Base-by-base conservation (phyloP, 2,329 filamentous ascomycete species). In the Aspergillus uvarum region DNA sequence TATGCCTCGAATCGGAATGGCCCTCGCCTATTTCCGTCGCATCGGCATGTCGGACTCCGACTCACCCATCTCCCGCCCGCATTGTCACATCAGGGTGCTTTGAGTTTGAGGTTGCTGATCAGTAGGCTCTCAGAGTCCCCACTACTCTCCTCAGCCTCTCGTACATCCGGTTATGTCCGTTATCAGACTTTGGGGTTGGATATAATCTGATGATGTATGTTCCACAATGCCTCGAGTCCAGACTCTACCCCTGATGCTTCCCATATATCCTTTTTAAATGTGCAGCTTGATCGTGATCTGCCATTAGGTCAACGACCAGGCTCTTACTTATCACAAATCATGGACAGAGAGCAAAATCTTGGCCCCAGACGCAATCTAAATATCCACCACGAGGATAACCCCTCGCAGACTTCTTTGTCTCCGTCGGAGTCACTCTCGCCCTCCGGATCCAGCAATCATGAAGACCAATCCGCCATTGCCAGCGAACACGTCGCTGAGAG, bases 351-450 rank as follows among this genome's bases (percentile, higher is more conserved):
- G 38, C 38, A 44, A 1, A 19, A 19, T 19, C 19, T 19, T n/a
- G n/a, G 38, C 6, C 8, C 16, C 6, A 19, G 38, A 7, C 14
- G 38, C 38, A 19, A 19, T 44, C 16, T 19, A 12, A 44, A 44
- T 8, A 14, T 19, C 5, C 38, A 44, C 16, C 38, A 44, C 38
- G 38, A 44, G 16, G 38, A 44, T 6, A 44, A 44, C 38, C 38
- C 38, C 38, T 44, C 38, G 38, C 16, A 16, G 14, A 44, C 14
- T 44, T 61, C 14, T 61, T 61, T 29, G 50, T 57, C 47, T 61
- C 73, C 2, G 71, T 77, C 8, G 74, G 56, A 5, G 38, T 19
- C 38, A 44, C 5, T 16, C 14, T 19, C 38, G 38, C 16, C 4
- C n/a, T 19, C 38, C 38, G 38, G 16, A n/a, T 44, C 38, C 16